These are phyloP conservation scores for Acacia pycnantha DNA, from an alignment of 331 rosid species.

Conservation along the genomic window DNA sequence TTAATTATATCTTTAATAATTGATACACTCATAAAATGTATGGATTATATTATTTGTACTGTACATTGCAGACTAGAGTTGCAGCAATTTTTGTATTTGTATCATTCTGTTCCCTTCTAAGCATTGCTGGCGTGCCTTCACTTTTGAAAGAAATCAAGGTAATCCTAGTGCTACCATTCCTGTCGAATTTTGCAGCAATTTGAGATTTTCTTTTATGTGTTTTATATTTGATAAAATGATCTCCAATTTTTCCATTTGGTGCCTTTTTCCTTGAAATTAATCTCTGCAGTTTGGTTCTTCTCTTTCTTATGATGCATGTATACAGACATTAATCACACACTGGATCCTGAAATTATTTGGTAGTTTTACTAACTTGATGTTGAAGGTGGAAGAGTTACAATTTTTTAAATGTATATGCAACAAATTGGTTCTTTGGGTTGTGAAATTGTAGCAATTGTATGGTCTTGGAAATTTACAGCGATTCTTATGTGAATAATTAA, in stretches of 20 bases:
- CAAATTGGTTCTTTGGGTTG: neutral
- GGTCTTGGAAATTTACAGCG: neutral
- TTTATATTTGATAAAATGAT: constrained; percentile 13
- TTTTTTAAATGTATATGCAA: neutral
- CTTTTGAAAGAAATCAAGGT: constrained; percentile 87
- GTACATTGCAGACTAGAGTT: constrained; percentile 79
- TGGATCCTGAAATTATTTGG: neutral
- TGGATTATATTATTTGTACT: neutral
- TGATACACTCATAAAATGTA: neutral
- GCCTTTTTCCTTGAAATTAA: neutral
- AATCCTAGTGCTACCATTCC: constrained; percentile 8
- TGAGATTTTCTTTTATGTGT: constrained; percentile 13
- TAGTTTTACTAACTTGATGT: neutral
- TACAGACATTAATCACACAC: neutral
- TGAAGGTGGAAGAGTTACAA: neutral
- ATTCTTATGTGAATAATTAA: neutral
- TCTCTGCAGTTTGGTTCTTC: neutral
- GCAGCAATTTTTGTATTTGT: constrained; percentile 87
- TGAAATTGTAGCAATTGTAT: neutral
- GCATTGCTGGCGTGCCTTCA: constrained; percentile 91
- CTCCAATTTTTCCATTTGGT: neutral
- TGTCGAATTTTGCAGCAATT: neutral
- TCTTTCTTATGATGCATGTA: neutral
- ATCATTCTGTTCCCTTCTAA: constrained; percentile 86
- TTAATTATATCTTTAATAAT: constrained; percentile 3